Percentiles rank a stretch among this genome's conserved stretches.
phyloP scores from a whole-genome alignment of 2,329 filamentous ascomycete species.

The Chalaropsis thielavioides region DNA sequence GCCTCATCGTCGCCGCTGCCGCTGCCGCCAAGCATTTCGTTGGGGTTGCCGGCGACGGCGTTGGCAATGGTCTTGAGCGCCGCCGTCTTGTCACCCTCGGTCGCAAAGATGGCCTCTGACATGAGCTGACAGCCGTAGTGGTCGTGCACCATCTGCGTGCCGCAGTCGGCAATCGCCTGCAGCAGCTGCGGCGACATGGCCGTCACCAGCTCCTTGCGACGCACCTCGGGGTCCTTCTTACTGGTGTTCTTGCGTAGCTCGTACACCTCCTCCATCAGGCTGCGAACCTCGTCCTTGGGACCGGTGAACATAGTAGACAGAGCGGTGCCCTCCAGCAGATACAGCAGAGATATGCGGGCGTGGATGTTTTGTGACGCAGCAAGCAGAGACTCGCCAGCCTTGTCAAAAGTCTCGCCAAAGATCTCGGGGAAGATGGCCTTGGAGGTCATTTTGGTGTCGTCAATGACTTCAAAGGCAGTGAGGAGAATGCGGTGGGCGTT shows the following conservation, averaged over 20 bases:
- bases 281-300: conserved; percentile 46
- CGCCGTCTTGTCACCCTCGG: conserved; percentile 58
- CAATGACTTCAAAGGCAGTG: conserved; percentile 76
- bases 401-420: conserved; percentile 53
- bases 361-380: conserved; percentile 50
- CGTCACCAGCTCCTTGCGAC: conserved; percentile 62
- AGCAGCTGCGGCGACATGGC: conserved; percentile 63
- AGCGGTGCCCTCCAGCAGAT: conserved; percentile 57
- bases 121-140: conserved; percentile 81
- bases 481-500: conserved; percentile 71
- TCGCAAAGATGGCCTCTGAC: conserved; percentile 63
- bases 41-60: conserved; percentile 44
- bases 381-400: conserved; percentile 48
- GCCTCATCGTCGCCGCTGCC: conserved; percentile 30
- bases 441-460: conserved; percentile 78
- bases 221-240: conserved; percentile 72
- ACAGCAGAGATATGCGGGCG: conserved; percentile 56
- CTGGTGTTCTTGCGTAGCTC: conserved; percentile 69
- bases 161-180: conserved; percentile 52
- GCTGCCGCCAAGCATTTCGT: conserved; percentile 21
- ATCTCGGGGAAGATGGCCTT: conserved; percentile 83
- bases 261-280: conserved; percentile 54
- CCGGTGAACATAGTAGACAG: conserved; percentile 48
- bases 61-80: conserved; percentile 59
- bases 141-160: conserved; percentile 54